Evolutionary conservation across 1,139 yeast species (phyloP), one percentile per base, ranked within the genome.

Genomic region (Hyphopichia wangnamkhiaoensis): DNA sequence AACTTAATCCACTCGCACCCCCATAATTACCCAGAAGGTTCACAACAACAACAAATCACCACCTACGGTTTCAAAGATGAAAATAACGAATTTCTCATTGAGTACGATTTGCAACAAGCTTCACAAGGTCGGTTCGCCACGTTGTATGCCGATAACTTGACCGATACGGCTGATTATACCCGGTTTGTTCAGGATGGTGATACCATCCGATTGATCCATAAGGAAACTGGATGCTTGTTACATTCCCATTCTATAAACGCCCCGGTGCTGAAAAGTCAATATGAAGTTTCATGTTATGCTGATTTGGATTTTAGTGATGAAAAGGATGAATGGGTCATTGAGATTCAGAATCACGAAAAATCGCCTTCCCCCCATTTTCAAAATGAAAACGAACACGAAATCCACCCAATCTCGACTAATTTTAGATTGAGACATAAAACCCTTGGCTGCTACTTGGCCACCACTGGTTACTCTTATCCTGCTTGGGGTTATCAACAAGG

Each of bases 401-500:
- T 84, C 2, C 93, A 84, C 54, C 90, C 91, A 5, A 63, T 84
- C 9, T 80, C 90, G 1, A 83, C 93, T 2, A 77, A 79, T 42
- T 83, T 84, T 56, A 71, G 90, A 54, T 60, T 85, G 38, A 75
- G 67, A 46, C 86, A 84, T 55, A 76, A 74, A 42, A 73, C 58
- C 0, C 54, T 84, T 37, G 91, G 90, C 2, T 85, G 94, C 53
- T 85, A 84, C 53, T 65, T 85, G 47, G 83, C 89, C 5, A 82
- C 90, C 0, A 80, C 90, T 0, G 93, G 93, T 6, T 63, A 70
- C 38, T 61, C 86, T 1, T 83, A 81, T 50, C 94, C 94, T 3
- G 65, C 82, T 1, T 85, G 94, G 94, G 94, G 94, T 1, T 85
- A 79, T 60, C 80, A 79, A 45, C 94, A 85, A 61, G 89, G 90